Percentiles rank a stretch among this genome's conserved stretches.
These are phyloP conservation scores for Erucastrum elatum DNA, from an alignment of 345 rosid species.

Conservation along the genomic window DNA sequence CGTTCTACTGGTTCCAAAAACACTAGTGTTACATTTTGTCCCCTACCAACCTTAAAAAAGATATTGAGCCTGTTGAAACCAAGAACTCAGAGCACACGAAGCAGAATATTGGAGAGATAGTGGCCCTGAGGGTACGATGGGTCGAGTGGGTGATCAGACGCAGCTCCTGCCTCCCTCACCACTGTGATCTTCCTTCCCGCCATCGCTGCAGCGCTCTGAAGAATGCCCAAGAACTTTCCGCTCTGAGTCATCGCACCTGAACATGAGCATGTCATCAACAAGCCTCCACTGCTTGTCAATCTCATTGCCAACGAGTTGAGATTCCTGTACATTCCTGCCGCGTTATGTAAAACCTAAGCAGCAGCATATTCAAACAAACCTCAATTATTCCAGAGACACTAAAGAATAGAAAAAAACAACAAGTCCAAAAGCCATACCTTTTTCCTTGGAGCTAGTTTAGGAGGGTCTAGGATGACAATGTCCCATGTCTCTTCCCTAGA, in stretches of 20 bases:
- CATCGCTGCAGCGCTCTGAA: conserved; percentile 73
- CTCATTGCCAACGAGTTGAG: conserved; percentile 77
- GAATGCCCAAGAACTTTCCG: conserved; percentile 64
- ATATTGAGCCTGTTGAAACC: background rate
- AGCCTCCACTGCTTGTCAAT: conserved; percentile 73
- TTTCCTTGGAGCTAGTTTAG: conserved; percentile 76
- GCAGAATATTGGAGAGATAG: conserved; percentile 66
- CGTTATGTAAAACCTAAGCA: conserved; percentile 64
- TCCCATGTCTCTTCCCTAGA: conserved; percentile 83
- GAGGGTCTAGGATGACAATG: conserved; percentile 85
- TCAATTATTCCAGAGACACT: background rate
- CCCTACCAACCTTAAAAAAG: background rate
- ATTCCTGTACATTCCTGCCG: conserved; percentile 80
- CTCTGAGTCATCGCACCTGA: conserved; percentile 96
- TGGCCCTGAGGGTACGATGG: conserved; percentile 87
- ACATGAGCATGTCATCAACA: conserved; percentile 92
- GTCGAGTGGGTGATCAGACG: conserved; percentile 82
- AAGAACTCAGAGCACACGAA: conserved; percentile 47
- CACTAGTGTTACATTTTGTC: too few relatives aligned
- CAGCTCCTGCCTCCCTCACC: conserved; percentile 71
- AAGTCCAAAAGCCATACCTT: conserved; percentile 46
- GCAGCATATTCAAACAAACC: conserved; percentile 9
- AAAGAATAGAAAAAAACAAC: background rate
- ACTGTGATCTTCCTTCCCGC: conserved; percentile 70
- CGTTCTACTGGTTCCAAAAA: too few relatives aligned